Base-by-base conservation (phyloP, 352 stramenopile species). In the Pythium phragmitis region DNA sequence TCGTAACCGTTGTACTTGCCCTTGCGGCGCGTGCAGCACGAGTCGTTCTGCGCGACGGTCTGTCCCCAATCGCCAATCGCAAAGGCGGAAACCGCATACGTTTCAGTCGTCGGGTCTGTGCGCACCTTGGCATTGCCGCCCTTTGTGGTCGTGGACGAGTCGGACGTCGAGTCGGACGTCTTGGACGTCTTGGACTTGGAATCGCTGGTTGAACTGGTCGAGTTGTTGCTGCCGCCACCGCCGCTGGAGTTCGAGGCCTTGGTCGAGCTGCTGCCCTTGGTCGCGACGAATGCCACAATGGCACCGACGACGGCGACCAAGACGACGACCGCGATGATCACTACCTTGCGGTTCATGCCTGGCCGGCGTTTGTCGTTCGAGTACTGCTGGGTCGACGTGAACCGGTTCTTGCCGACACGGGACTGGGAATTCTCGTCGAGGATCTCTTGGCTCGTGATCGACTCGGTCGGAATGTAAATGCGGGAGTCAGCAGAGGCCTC, bases 1-100 rank as follows among this genome's bases (percentile, higher is more conserved):
- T 75, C 66, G 41, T 72, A 70, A 37, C 55, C 69, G 41, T 75
- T 80, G 62, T 63, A 79, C 33, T 63, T 69, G 34, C 58, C 58
- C 33, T 73, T 64, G 46, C 68, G 68, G 23, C 68, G 68, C 41
- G 23, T 23, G 37, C 68, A 74, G 63, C 68, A 74, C 41, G 63
- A 72, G 48, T 59, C 60, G 49, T 72, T 70, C 16, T 42, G 17
- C n/a, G 41, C 42, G 43, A 61, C 60, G 14, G 64, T 73, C 36
- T 56, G 36, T 23, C 67, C 67, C 70, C 70, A 77, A 54, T 69
- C 63, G 26, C 70, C 70, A 21, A 79, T 64, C 13, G 66, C 70
- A 57, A 76, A 76, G 14, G 52, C 57, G 2, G 51, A 37, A 19
- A 70, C 41, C 17, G 64, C 11, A 39, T 49, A 70, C 34, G 12